These are phyloP conservation scores for Eimeria falciformis DNA, from an alignment of 169 alveolate species.

Conservation along the genomic window DNA sequence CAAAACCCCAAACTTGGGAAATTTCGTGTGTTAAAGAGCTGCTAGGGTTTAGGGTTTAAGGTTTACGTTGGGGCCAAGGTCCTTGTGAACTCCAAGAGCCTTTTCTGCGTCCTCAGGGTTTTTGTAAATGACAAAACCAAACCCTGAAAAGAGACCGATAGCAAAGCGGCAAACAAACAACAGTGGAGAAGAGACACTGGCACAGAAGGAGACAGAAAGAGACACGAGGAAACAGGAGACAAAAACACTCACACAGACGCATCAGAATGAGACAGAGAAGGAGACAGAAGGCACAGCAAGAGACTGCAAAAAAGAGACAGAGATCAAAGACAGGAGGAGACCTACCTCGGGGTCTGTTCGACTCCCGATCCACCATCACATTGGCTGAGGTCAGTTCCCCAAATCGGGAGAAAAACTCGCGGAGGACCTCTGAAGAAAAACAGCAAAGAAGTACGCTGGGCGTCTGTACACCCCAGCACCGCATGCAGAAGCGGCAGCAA, in stretches of 20 bases:
- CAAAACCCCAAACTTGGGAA: too few species aligned
- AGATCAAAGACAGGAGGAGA: background rate
- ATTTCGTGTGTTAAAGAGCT: too few species aligned
- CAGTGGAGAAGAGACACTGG: background rate
- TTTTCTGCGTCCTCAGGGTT: constrained; percentile 76
- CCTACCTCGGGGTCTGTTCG: constrained; percentile 86
- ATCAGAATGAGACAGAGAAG: too few species aligned
- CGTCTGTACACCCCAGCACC: background rate
- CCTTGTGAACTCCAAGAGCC: constrained; percentile 64
- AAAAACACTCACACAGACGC: too few species aligned
- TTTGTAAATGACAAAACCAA: constrained; percentile 72
- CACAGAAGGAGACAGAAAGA: background rate
- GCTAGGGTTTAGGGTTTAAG: too few species aligned
- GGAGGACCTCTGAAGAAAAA: constrained; percentile 84
- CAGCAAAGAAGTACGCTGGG: background rate
- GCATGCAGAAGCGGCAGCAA: background rate
- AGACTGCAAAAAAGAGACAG: background rate
- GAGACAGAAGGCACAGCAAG: too few species aligned
- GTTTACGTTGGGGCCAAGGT: constrained; percentile 67
- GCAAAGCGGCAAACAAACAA: background rate
- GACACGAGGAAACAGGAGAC: background rate
- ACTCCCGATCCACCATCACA: constrained; percentile 86
- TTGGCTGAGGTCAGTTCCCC: constrained; percentile 85
- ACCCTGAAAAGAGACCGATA: constrained; percentile 60
- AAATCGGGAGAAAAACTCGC: constrained; percentile 83